Percentiles rank a stretch among this genome's conserved stretches.
These are phyloP conservation scores for Tuber magnatum DNA, from an alignment of 495 filamentous ascomycete species.

Conservation along the genomic window DNA sequence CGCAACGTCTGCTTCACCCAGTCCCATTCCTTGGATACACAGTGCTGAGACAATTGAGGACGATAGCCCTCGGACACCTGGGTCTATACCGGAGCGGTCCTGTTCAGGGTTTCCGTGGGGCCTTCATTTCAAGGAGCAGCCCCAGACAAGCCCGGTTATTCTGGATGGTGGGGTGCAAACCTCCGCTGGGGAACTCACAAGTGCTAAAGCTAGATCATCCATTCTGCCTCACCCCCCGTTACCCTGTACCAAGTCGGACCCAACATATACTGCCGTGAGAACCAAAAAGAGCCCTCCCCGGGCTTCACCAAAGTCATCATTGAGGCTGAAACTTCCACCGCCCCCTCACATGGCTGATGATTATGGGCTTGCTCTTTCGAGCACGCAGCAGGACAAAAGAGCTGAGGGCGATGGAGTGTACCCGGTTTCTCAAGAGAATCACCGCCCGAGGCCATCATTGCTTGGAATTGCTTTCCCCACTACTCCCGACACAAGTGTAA, in stretches of 20 bases:
- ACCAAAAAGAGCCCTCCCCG: constrained; percentile 22
- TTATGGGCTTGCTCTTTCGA: constrained; percentile 27
- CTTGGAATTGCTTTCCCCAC: constrained; percentile 38
- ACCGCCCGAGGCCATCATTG: constrained; percentile 29
- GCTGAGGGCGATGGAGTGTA: constrained; percentile 19
- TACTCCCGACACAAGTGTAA: constrained; percentile 36
- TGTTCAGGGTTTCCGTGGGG: constrained; percentile 30
- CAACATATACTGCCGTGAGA: constrained; percentile 21
- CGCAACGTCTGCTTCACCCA: constrained; percentile 31
- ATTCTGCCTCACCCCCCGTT: constrained; percentile 14
- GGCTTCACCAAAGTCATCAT: constrained; percentile 30
- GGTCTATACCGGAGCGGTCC: constrained; percentile 14
- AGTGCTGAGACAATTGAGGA: constrained; percentile 34
- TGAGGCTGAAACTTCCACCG: constrained; percentile 34
- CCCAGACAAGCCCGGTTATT: constrained; percentile 26
- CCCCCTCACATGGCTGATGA: constrained; percentile 32
- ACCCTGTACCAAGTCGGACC: constrained; percentile 19
- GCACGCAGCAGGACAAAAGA: constrained; percentile 14
- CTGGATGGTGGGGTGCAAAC: constrained; percentile 14
- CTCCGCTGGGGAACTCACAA: background rate
- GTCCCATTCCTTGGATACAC: constrained; percentile 22
- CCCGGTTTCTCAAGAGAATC: constrained; percentile 21
- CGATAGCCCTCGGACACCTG: constrained; percentile 28
- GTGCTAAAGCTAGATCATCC: background rate
- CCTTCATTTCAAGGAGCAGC: constrained; percentile 30